These are phyloP conservation scores for Paramecium sonneborni DNA, from an alignment of 73 alveolate species.

Conservation along the genomic window DNA sequence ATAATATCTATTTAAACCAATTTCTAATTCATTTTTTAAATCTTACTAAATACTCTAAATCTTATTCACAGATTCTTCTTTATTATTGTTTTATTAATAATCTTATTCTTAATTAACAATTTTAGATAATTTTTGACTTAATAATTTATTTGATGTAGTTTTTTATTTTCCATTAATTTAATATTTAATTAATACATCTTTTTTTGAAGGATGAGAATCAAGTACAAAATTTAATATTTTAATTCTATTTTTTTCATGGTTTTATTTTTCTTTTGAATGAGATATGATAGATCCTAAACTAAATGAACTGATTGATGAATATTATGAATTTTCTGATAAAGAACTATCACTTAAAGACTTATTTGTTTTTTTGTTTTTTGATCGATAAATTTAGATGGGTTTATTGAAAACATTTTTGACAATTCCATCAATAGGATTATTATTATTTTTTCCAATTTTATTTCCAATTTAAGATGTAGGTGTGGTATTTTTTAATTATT, in stretches of 20 bases:
- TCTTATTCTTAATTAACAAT: not conserved
- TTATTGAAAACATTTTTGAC: not conserved
- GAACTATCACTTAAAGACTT: not conserved
- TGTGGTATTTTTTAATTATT: not conserved
- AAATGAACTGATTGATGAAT: not conserved
- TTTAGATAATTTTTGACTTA: not conserved
- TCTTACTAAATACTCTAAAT: not conserved
- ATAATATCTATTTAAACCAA: constrained; percentile 15
- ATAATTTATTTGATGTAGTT: not conserved
- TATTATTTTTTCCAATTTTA: not conserved
- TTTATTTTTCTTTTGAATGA: not conserved
- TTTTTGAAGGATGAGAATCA: not conserved
- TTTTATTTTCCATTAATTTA: not conserved
- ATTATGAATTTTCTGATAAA: not conserved
- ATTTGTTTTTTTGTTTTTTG: not conserved
- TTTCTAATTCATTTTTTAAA: not conserved
- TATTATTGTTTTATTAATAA: not conserved
- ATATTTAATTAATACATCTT: not conserved
- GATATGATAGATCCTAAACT: not conserved
- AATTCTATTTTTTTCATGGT: not conserved
- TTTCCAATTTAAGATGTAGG: not conserved
- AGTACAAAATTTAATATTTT: not conserved
- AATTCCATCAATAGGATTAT: not conserved
- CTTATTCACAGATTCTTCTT: not conserved
- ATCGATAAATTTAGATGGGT: not conserved